A percentile compares a stretch with the other conserved stretches of the same genome.
These are phyloP conservation scores for Dissophora ornata DNA, from an alignment of 192 early-diverging fungal genomes.

Conservation along the genomic window DNA sequence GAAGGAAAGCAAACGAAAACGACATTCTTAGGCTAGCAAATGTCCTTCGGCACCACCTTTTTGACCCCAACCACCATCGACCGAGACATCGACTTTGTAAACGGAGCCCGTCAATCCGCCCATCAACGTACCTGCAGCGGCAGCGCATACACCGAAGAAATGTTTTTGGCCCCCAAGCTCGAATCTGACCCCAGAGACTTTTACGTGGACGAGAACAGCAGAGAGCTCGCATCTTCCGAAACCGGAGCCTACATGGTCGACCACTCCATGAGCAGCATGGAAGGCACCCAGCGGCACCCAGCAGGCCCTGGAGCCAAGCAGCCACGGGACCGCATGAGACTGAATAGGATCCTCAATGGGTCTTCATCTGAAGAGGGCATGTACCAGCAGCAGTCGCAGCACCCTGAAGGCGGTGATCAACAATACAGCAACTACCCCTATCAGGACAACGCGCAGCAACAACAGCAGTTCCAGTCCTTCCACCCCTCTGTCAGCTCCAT, in stretches of 20 bases:
- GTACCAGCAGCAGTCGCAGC: constrained; percentile 27
- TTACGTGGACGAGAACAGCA: constrained; percentile 38
- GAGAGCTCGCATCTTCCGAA: constrained; percentile 14
- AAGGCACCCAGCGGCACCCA: neutral
- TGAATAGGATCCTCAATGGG: constrained; percentile 43
- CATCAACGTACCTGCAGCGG: constrained; percentile 32
- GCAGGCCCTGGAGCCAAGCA: constrained; percentile 33
- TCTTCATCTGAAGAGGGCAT: constrained; percentile 14
- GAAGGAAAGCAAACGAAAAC: constrained; percentile 1
- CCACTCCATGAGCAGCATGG: constrained; percentile 5
- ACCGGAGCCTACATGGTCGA: constrained; percentile 42
- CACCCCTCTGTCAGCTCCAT: constrained; percentile 20
- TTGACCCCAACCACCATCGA: constrained; percentile 36
- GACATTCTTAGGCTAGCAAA: constrained; percentile 5
- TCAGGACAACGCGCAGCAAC: constrained; percentile 16
- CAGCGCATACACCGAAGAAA: constrained; percentile 23
- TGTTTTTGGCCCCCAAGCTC: constrained; percentile 43
- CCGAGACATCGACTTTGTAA: constrained; percentile 30
- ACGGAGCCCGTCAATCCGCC: constrained; percentile 16
- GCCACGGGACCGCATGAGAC: constrained; percentile 40
- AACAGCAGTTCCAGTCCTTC: constrained; percentile 43
- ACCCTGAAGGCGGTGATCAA: constrained; percentile 10
- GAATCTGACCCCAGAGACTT: constrained; percentile 38
- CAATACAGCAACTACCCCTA: constrained; percentile 24
- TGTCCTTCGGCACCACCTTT: constrained; percentile 47